Conservation (phyloP, 345 rosid genomes). For the Ceriops decandra region DNA sequence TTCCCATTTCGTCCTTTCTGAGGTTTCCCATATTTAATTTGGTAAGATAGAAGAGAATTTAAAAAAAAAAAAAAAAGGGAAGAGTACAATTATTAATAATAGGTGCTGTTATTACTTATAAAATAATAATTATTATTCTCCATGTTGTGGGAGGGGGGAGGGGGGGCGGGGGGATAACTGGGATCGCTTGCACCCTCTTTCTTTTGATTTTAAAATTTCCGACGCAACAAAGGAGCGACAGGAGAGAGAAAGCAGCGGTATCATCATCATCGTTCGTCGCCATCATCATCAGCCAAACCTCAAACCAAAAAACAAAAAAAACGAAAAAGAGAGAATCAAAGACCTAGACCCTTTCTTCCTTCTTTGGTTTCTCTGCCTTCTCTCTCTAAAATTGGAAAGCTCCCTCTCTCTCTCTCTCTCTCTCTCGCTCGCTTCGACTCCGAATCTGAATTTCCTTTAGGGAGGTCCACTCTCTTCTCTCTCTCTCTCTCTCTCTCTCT, state of each 20-base stretch:
- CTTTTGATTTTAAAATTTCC: too few relatives aligned
- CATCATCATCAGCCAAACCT: conserved; percentile 18
- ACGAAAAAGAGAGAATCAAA: conserved; percentile 39
- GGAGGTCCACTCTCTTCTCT: background rate
- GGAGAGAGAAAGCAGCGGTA: conserved; percentile 15
- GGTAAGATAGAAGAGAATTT: too few relatives aligned
- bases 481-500: background rate
- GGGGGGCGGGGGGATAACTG: conserved; percentile 13
- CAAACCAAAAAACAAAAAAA: background rate
- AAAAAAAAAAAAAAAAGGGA: too few relatives aligned
- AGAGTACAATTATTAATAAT: too few relatives aligned
- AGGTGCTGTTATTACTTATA: too few relatives aligned
- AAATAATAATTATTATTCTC: background rate
- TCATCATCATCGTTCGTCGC: conserved; percentile 29
- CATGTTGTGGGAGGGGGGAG: background rate
- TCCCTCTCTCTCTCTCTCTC: conserved; percentile 13
- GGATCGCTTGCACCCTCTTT: too few relatives aligned
- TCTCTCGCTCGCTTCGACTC: conserved; percentile 20
- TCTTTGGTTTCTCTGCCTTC: conserved; percentile 1
- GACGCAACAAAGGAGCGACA: background rate
- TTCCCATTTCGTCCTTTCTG: background rate
- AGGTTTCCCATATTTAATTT: too few relatives aligned
- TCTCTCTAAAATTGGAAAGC: conserved; percentile 1
- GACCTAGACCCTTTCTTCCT: conserved; percentile 30
- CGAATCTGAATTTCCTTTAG: conserved; percentile 22